These are phyloP conservation scores for Tetrapisispora fleetii DNA, from an alignment of 805 yeast genomes.

Conservation along the genomic window DNA sequence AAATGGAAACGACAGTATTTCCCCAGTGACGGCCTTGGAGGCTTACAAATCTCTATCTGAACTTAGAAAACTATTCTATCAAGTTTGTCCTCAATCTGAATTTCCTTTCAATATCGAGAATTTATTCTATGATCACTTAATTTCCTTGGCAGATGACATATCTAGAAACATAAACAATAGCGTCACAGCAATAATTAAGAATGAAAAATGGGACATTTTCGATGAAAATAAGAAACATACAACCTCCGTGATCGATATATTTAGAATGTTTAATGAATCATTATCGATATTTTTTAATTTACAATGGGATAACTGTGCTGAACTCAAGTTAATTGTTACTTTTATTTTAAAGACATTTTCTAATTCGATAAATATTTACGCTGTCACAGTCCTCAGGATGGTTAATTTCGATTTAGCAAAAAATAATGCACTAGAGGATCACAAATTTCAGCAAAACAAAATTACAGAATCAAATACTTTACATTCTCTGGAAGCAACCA, in stretches of 20 bases:
- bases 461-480: background rate
- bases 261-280: constrained; percentile 50
- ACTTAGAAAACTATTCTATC: constrained; percentile 41
- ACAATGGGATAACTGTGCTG: constrained; percentile 57
- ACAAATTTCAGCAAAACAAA: background rate
- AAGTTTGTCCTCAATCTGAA: constrained; percentile 33
- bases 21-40: constrained; percentile 48
- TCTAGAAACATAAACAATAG: constrained; percentile 37
- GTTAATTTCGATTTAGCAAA: too few relatives aligned
- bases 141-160: constrained; percentile 35
- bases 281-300: constrained; percentile 47
- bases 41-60: constrained; percentile 45
- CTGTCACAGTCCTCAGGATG: too few relatives aligned
- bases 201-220: constrained; percentile 48
- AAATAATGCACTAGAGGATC: too few relatives aligned
- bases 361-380: constrained; percentile 33
- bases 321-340: constrained; percentile 54
- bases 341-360: constrained; percentile 53
- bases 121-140: constrained; percentile 41
- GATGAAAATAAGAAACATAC: constrained; percentile 40
- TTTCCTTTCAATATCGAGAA: constrained; percentile 50
- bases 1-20: constrained; percentile 32
- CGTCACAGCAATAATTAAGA: constrained; percentile 44
- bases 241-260: constrained; percentile 58
- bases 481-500: background rate